Evolutionary conservation across 2,329 filamentous ascomycete species (phyloP), one percentile per base, ranked within the genome.

Genomic region (Cladosporium velox): DNA sequence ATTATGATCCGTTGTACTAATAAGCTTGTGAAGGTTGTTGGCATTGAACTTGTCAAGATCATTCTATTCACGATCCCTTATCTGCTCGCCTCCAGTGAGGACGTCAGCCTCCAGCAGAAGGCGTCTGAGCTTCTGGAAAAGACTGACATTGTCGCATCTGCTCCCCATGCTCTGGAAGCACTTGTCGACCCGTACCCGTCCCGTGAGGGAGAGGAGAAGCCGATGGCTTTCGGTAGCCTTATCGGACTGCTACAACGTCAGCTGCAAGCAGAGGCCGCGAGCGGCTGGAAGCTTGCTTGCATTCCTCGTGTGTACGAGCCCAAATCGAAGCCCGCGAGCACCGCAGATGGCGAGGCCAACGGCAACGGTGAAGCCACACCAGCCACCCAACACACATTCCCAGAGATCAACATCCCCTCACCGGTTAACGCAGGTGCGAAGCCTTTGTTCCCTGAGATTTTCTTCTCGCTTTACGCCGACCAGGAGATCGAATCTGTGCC

Each of bases 41-140:
- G 88, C 24, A 80, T 96, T 51, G 95, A 98, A 80, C 86, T 99
- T 38, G 93, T 97, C 77, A 98, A 97, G 80, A 93, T 97, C 72
- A 97, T 99, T 70, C 87, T 98, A 54, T 87, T 97, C 59, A 97
- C 94, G 0, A 91, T 99, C 66, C 94, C 95, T 0, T 99, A 98
- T 77, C 84, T 92, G 64, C 89, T 97, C 85, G 87, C 89, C 11
- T 88, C 91, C 2, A 87, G 89, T 0, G 66, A 69, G 10, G 90
- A 91, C 3, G 83, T 85, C 3, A 87, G 88, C 59, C 89, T 90
- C 74, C 87, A 90, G 72, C 85, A 90, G 70, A 91, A 91, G 74
- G 93, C 92, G 2, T 84, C 86, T 1, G 88, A 91, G 57, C 83
- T 98, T 63, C 88, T 99, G 76, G 91, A 96, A 70, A 97, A 96